Conservation (phyloP, 805 yeast genomes). For the Lipomyces yamanashiensis region DNA sequence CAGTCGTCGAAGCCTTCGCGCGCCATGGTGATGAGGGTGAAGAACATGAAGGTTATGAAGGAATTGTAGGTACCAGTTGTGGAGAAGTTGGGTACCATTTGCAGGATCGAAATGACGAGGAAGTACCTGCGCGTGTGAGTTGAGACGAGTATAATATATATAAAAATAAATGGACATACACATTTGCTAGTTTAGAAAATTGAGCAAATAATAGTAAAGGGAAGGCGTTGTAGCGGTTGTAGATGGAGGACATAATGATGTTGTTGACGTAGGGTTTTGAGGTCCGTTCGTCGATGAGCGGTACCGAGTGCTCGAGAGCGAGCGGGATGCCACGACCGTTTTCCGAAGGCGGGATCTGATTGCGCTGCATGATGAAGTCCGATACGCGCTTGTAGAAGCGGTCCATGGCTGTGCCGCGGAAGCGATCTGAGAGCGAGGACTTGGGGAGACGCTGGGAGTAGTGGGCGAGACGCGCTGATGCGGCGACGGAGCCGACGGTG, state of each 20-base stretch:
- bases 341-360: constrained; percentile 54
- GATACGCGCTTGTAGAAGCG: constrained; percentile 17
- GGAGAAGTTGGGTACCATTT: constrained; percentile 96
- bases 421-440: background rate
- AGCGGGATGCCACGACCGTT: constrained; percentile 82
- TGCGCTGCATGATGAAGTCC: constrained; percentile 42
- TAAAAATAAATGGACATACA: constrained; percentile 44
- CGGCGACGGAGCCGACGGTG: constrained; percentile 7
- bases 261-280: constrained; percentile 66
- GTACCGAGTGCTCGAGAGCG: constrained; percentile 53
- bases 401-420: constrained; percentile 5
- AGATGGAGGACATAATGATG: constrained; percentile 82
- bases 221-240: constrained; percentile 75
- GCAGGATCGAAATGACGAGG: constrained; percentile 85
- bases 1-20: constrained; percentile 95
- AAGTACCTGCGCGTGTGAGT: constrained; percentile 56
- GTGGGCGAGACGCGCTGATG: constrained; percentile 24
- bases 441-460: constrained; percentile 21
- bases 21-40: constrained; percentile 84
- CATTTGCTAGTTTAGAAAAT: constrained; percentile 88
- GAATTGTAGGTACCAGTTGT: constrained; percentile 96
- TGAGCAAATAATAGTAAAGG: constrained; percentile 91
- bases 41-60: constrained; percentile 82
- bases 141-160: background rate
- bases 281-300: constrained; percentile 68